These are phyloP conservation scores for Hortiboletus rubellus DNA, from an alignment of 1,284 basidiomycete species.

Conservation along the genomic window DNA sequence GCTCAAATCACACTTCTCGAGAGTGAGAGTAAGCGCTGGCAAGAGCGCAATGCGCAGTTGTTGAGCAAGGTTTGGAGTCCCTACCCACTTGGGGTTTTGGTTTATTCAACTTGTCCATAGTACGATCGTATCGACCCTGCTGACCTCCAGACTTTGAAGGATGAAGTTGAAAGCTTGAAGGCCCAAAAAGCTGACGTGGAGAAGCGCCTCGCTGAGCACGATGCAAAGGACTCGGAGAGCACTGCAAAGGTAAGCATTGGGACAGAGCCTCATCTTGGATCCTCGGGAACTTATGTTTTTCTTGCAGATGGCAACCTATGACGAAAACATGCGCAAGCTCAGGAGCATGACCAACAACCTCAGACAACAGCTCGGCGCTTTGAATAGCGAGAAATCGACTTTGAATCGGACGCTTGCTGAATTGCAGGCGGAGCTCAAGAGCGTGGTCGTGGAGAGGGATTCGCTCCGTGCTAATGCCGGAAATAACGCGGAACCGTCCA, in stretches of 20 bases:
- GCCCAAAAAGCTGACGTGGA: conserved; percentile 44
- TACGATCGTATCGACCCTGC: conserved; percentile 89
- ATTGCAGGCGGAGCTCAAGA: conserved; percentile 36
- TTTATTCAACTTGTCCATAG: conserved; percentile 36
- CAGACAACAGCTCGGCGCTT: conserved; percentile 33
- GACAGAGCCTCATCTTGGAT: background rate
- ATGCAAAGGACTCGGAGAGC: conserved; percentile 40
- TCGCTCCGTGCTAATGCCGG: conserved; percentile 21
- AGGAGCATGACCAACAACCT: conserved; percentile 34
- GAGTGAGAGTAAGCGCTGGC: conserved; percentile 82
- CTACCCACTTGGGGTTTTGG: background rate
- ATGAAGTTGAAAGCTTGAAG: conserved; percentile 62
- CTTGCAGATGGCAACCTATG: conserved; percentile 34
- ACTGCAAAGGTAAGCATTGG: conserved; percentile 38
- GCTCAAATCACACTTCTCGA: conserved; percentile 73
- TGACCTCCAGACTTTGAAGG: conserved; percentile 80
- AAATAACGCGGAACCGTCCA: conserved; percentile 21
- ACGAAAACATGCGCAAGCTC: conserved; percentile 35
- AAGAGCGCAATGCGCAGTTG: conserved; percentile 79
- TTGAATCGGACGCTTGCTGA: conserved; percentile 38
- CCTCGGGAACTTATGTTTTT: background rate
- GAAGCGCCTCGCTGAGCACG: conserved; percentile 40
- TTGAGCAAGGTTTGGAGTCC: conserved; percentile 64
- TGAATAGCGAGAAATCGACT: conserved; percentile 39
- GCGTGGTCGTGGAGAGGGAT: conserved; percentile 38